Percentiles rank a stretch among this genome's conserved stretches.
Evolutionary conservation across 2,329 filamentous ascomycete genomes (phyloP).

Genomic region (Phymatotrichopsis omnivora): DNA sequence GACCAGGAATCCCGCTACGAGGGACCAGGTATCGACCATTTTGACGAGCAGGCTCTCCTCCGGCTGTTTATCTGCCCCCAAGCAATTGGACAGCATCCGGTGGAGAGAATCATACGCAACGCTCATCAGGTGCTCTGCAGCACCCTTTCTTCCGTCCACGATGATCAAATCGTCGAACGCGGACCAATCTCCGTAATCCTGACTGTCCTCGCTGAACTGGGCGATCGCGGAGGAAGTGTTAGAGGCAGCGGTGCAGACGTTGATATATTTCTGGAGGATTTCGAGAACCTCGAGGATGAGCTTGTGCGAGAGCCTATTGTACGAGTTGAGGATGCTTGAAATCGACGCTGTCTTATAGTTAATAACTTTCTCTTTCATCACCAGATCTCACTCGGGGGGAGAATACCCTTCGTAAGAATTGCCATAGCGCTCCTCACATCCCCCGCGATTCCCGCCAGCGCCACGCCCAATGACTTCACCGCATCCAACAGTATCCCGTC

Average conservation of each 20-base stretch:
- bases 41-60: constrained; percentile 46
- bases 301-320: constrained; percentile 25
- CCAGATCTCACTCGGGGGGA: constrained; percentile 29
- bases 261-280: constrained; percentile 22
- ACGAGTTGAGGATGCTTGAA: constrained; percentile 18
- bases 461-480: constrained; percentile 42
- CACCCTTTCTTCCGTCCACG: constrained; percentile 23
- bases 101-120: constrained; percentile 43
- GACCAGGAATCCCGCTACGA: constrained; percentile 41
- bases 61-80: constrained; percentile 47
- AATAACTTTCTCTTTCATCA: no score
- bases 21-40: constrained; percentile 47
- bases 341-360: constrained; percentile 14
- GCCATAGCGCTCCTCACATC: constrained; percentile 37
- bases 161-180: constrained; percentile 39
- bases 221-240: constrained; percentile 24
- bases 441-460: constrained; percentile 37
- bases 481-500: constrained; percentile 46
- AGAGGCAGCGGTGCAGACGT: constrained; percentile 23
- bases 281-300: constrained; percentile 28
- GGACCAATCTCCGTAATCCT: constrained; percentile 52
- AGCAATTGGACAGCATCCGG: constrained; percentile 50
- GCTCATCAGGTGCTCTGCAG: constrained; percentile 24
- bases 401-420: constrained; percentile 40
- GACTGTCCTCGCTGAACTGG: constrained; percentile 48